Evolutionary conservation across 768 basidiomycete species (phyloP), one percentile per base, ranked within the genome.

Genomic region (Tulasnella sp.): DNA sequence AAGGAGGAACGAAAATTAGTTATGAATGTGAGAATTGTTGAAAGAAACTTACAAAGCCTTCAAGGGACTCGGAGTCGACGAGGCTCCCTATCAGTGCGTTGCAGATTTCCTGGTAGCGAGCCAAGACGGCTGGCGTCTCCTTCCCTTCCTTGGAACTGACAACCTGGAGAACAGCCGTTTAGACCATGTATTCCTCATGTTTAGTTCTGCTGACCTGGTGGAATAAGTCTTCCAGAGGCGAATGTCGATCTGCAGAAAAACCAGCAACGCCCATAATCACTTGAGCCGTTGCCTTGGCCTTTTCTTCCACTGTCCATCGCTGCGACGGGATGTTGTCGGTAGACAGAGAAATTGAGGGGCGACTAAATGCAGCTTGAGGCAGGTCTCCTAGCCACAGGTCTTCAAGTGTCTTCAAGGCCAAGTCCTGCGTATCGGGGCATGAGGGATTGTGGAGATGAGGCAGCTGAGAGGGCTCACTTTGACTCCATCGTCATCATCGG

Each of bases 401-500:
- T 83, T 97, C 96, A 50, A 98, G 86, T 0, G 95, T 92, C 85
- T 96, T 97, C 83, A 94, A 87, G 0, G 97, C 96, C 22, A 98
- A 89, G 77, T 98, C 97, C 88, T 89, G 81, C 28, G 48, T 14
- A 28, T 18, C 50, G 41, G 2, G 50, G 81, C 74, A 81, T 75
- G 20, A 75, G 75, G 24, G 37, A 58, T 40, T 78, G 11, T 48
- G 41, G 28, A 11, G 37, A 44, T 24, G 78, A 34, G 11, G 40
- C 40, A 37, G 28, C 31, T 0, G n/a, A 50, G 7, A 34, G 40
- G 6, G 37, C 86, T 74, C 48, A 88, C 89, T 83, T 95, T 97
- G 82, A 99, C 95, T 0, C 92, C 92, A 72, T 98, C 96, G 84
- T 99, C 98, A 84, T 98, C 96, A 83, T 99, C 98, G 60, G 93